phyloP scores from a whole-genome alignment of 2,329 filamentous ascomycete genomes.

The Pleoardoris graminearum region DNA sequence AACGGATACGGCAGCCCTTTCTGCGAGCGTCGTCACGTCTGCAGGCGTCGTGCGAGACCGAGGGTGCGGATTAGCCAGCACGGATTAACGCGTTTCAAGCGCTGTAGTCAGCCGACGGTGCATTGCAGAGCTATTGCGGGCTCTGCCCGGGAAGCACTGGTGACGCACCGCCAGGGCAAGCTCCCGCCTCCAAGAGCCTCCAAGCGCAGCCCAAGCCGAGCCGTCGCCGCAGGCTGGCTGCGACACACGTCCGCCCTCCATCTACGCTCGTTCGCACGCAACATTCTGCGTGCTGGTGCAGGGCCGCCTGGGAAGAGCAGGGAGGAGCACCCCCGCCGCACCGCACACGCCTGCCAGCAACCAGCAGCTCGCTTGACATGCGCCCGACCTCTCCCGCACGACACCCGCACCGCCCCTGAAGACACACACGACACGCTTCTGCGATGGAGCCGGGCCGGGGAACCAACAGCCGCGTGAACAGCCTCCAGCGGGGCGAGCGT shows the following conservation, averaged over 20 bases:
- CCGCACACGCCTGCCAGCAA: not conserved
- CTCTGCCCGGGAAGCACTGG: conserved; percentile 8
- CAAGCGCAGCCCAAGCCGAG: conserved; percentile 20
- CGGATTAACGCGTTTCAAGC: conserved; percentile 9
- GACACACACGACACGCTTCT: conserved; percentile 11
- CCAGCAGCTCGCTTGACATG: conserved; percentile 28
- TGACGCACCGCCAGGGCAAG: conserved; percentile 33
- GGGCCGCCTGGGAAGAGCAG: not conserved
- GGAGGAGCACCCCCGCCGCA: not conserved
- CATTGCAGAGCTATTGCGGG: not conserved
- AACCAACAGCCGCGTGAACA: conserved; percentile 48
- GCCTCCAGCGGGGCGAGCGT: conserved; percentile 46
- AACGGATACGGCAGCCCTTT: not conserved
- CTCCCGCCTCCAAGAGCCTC: conserved; percentile 31
- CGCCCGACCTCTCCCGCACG: conserved; percentile 22
- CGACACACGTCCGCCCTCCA: not conserved
- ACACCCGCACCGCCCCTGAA: conserved; percentile 21
- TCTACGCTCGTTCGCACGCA: not conserved
- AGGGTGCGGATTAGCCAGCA: conserved; percentile 1
- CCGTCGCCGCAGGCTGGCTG: conserved; percentile 4
- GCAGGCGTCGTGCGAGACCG: too few relatives aligned
- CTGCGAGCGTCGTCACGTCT: too few relatives aligned
- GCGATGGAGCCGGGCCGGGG: conserved; percentile 38
- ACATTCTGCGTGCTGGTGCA: not conserved
- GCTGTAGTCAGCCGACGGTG: conserved; percentile 7